Percentiles rank a stretch among this genome's conserved stretches.
Conservation (phyloP, 2,329 filamentous ascomycete genomes). For the Diplodia intermedia region DNA sequence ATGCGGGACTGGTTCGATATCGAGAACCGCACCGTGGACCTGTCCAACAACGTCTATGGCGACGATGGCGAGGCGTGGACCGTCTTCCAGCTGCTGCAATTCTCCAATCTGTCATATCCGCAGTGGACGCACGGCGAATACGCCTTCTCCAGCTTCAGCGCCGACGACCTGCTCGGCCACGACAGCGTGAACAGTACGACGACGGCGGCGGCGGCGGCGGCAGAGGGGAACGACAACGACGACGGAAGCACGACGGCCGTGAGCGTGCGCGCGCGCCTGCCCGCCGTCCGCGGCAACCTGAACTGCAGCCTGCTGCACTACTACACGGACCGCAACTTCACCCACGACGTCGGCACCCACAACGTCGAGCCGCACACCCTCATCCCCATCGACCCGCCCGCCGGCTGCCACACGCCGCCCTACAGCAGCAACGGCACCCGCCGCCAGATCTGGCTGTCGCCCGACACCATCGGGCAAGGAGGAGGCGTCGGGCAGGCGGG, state of each 20-base stretch:
- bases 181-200: too few relatives aligned
- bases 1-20: not conserved
- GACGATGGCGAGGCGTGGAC: not conserved
- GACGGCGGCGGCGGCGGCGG: too few relatives aligned
- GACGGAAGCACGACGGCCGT: not conserved
- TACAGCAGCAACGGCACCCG: not conserved
- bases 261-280: not conserved
- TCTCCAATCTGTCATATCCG: not conserved
- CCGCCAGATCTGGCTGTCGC: not conserved
- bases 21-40: not conserved
- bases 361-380: not conserved
- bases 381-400: not conserved
- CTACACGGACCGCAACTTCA: not conserved
- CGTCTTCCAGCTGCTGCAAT: not conserved
- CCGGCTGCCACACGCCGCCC: not conserved
- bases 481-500: not conserved
- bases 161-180: not conserved
- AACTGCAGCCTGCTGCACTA: conserved; percentile 1
- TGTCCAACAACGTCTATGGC: not conserved
- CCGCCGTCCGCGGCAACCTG: not conserved
- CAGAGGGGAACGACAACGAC: not conserved
- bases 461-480: not conserved
- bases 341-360: not conserved
- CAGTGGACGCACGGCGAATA: not conserved
- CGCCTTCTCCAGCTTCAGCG: not conserved